A percentile compares a stretch with the other conserved stretches of the same genome.
Evolutionary conservation across 345 rosid genomes (phyloP).

Genomic region (Mangifera indica): DNA sequence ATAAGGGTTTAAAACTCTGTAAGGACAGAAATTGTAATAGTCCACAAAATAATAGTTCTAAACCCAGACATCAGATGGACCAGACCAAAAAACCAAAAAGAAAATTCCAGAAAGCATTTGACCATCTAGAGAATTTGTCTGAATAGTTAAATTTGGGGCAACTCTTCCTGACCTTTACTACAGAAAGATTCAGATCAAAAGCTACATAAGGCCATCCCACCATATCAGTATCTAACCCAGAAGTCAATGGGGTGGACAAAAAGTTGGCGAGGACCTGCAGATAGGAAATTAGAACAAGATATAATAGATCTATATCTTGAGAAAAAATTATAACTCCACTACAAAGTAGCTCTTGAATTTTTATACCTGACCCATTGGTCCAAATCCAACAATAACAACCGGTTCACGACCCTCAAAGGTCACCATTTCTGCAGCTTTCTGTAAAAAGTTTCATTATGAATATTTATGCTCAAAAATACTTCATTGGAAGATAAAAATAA

Average conservation of each 20-base stretch:
- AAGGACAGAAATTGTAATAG: neutral
- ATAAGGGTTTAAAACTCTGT: neutral
- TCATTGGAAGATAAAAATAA: neutral
- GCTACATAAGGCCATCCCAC: slow-evolving; percentile 83
- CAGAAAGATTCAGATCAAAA: slow-evolving; percentile 88
- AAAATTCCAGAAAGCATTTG: too few species aligned
- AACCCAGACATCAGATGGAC: neutral
- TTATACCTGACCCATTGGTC: slow-evolving; percentile 93
- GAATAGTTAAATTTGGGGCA: neutral
- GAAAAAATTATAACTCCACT: neutral
- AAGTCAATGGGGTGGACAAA: slow-evolving; percentile 75
- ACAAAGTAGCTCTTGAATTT: neutral
- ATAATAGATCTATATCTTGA: neutral
- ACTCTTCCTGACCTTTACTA: slow-evolving; percentile 65
- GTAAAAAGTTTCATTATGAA: slow-evolving; percentile 24
- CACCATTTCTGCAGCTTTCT: slow-evolving; percentile 54
- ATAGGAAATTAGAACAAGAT: slow-evolving; percentile 15
- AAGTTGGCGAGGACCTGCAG: slow-evolving; percentile 89
- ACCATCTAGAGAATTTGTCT: neutral
- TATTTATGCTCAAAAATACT: slow-evolving; percentile 8
- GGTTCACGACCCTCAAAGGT: slow-evolving; percentile 77
- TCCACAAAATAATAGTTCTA: neutral
- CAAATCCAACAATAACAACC: slow-evolving; percentile 86
- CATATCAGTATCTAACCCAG: slow-evolving; percentile 56
- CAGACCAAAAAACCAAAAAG: neutral